Evolutionary conservation across 2,329 filamentous ascomycete genomes (phyloP), one percentile per base, ranked within the genome.

Genomic region (Talaromyces atroroseus): DNA sequence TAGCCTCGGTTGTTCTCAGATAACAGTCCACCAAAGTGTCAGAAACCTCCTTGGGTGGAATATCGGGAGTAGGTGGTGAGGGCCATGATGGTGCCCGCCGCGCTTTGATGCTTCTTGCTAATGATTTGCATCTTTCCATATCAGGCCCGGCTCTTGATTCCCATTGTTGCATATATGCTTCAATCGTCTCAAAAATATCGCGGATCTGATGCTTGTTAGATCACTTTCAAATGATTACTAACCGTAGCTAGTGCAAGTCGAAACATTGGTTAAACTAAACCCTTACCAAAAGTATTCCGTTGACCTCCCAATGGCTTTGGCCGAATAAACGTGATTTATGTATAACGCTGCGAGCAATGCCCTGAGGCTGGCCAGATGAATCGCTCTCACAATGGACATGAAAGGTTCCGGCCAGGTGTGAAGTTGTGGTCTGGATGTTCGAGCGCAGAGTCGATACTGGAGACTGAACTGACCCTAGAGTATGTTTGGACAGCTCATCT

Each of bases 311-410:
- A 61, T 82, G 80, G 52, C 76, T 81, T 53, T 78, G 75, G 0
- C 82, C 82, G 62, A 83, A 81, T 1, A 84, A 64, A 0, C 82
- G 74, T 0, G 77, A 78, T 62, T 85, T 86, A 59, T 49, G 55
- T 5, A 45, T n/a, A 34, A 57, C 47, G 29, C 55, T 40, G 12
- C 49, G 49, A 47, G 21, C 42, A 32, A 77, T 70, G 0, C 64
- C 62, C 2, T 69, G 64, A 12, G 60, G 46, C 23, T 73, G 64
- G 8, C 71, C 68, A 2, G 66, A 62, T 0, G 66, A 49, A 4
- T 64, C 63, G 23, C 61, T 67, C 26, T 80, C 74, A 51, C 66
- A 66, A 12, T 76, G 71, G 24, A 79, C 57, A 54, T 79, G 70
- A 48, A 80, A 75, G 0, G 71, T 74, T 1, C 76, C 78, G 1